A percentile compares a stretch with the other conserved stretches of the same genome.
Evolutionary conservation across 139 green algal genomes (phyloP).

Genomic region (Eudorina sp.): DNA sequence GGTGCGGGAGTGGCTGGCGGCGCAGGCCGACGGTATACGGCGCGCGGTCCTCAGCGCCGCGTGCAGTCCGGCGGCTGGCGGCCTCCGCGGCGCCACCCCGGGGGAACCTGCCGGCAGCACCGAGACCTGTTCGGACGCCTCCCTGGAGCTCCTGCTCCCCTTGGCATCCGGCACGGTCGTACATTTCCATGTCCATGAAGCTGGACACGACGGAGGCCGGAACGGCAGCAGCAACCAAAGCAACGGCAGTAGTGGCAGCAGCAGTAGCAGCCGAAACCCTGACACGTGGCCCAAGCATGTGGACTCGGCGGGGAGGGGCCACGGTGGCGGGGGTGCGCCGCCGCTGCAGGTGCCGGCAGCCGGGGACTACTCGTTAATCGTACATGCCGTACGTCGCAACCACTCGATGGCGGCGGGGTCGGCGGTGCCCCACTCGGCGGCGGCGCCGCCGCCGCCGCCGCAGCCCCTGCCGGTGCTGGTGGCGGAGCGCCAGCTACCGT

Average conservation of each 20-base stretch:
- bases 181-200: constrained; percentile 27
- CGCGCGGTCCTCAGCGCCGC: not conserved
- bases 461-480: not conserved
- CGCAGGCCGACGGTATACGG: constrained; percentile 1
- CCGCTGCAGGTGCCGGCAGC: no score
- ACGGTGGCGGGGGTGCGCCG: not conserved
- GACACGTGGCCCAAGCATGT: no score
- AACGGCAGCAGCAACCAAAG: not conserved
- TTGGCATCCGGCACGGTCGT: constrained; percentile 22
- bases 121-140: not conserved
- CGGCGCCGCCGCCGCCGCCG: not conserved
- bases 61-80: not conserved
- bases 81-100: not conserved
- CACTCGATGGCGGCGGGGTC: not conserved
- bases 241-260: not conserved
- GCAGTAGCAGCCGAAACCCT: no score
- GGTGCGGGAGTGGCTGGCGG: constrained; percentile 13
- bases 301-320: not conserved
- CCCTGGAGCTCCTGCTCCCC: not conserved
- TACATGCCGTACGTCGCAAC: constrained; percentile 6
- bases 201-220: not conserved
- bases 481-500: no score
- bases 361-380: constrained; percentile 24
- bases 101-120: not conserved
- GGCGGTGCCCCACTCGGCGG: not conserved